Evolutionary conservation across 1,139 yeast genomes (phyloP).

Genomic region (Geotrichum europaeum): DNA sequence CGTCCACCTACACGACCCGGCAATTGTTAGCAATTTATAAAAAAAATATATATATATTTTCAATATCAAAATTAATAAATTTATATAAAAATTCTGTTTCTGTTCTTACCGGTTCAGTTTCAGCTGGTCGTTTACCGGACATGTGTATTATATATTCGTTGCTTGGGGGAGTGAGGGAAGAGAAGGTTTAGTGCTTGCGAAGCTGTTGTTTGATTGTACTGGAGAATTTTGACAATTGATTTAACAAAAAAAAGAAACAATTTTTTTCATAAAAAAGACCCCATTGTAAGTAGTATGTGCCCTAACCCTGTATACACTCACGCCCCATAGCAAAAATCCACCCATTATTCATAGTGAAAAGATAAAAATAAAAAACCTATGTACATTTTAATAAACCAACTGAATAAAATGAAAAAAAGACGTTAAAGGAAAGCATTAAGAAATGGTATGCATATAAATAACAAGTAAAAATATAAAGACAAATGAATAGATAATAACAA

Average conservation of each 20-base stretch:
- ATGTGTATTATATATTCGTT: slow-evolving; percentile 6
- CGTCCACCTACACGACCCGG: slow-evolving; percentile 17
- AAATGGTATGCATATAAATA: background rate
- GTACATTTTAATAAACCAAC: background rate
- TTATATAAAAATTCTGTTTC: background rate
- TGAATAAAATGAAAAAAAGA: background rate
- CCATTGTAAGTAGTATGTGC: too few relatives aligned
- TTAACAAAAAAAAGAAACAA: too few relatives aligned
- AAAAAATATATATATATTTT: background rate
- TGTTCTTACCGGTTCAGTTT: slow-evolving; percentile 19
- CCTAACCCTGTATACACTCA: too few relatives aligned
- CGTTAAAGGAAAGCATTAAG: background rate
- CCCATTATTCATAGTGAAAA: background rate
- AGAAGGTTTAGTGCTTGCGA: too few relatives aligned
- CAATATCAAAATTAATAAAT: background rate
- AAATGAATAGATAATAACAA: background rate
- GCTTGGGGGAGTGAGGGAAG: too few relatives aligned
- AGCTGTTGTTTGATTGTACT: too few relatives aligned
- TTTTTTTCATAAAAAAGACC: too few relatives aligned
- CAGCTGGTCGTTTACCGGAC: slow-evolving; percentile 21
- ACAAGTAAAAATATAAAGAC: background rate
- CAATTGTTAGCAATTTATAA: background rate
- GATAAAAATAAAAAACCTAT: background rate
- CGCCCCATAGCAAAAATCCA: too few relatives aligned
- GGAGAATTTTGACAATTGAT: too few relatives aligned